phyloP scores from a whole-genome alignment of 805 yeast species.

The Candida boidinii region DNA sequence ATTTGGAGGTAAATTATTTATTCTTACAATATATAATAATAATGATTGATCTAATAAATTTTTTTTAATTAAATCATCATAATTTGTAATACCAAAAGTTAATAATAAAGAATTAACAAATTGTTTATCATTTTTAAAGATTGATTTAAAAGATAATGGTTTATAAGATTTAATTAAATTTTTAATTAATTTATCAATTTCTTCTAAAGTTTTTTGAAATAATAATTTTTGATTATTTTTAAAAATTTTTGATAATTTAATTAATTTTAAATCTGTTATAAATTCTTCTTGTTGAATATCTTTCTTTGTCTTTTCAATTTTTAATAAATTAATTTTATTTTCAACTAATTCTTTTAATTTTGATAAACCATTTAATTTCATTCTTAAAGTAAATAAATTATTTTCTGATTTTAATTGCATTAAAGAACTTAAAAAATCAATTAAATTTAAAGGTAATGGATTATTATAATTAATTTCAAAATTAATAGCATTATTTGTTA shows the following conservation, averaged over 20 bases:
- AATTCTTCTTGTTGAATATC: no score
- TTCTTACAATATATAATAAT: constrained; percentile 55
- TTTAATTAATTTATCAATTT: constrained; percentile 37
- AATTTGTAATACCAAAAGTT: constrained; percentile 47
- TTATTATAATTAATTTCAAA: constrained; percentile 16
- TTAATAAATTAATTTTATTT: constrained; percentile 36
- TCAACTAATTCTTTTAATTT: constrained; percentile 43
- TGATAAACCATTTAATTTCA: constrained; percentile 52
- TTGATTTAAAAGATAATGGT: constrained; percentile 47
- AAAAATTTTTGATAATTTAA: constrained; percentile 34
- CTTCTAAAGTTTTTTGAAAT: constrained; percentile 36
- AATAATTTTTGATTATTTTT: constrained; percentile 39
- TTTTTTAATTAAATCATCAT: constrained; percentile 40
- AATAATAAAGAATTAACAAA: constrained; percentile 38
- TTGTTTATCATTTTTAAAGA: constrained; percentile 29
- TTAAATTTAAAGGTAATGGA: constrained; percentile 31
- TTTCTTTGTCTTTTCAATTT: constrained; percentile 19
- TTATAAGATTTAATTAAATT: constrained; percentile 33
- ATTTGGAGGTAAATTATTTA: constrained; percentile 47
- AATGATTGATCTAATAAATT: constrained; percentile 50
- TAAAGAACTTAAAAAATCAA: constrained; percentile 46
- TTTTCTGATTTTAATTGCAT: constrained; percentile 40
- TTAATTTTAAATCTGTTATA: constrained; percentile 15
- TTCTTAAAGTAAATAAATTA: constrained; percentile 35
- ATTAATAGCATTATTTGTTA: constrained; percentile 29